Evolutionary conservation across 2,329 filamentous ascomycete species (phyloP).

Genomic region (Thielaviopsis ethacetica): DNA sequence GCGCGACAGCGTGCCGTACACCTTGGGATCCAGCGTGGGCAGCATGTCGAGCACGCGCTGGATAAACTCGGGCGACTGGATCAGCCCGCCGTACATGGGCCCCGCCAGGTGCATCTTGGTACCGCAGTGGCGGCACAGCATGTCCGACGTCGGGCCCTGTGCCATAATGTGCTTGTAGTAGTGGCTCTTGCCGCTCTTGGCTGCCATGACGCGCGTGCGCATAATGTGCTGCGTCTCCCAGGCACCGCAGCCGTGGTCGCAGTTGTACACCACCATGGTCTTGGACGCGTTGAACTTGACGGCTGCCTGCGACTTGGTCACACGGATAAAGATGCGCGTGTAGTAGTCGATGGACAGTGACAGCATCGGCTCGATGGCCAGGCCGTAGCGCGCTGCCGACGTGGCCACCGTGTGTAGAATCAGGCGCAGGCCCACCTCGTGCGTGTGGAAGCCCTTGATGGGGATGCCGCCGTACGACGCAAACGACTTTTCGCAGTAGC

Average conservation of each 20-base stretch:
- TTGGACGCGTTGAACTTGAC: constrained; percentile 86
- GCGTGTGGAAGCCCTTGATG: constrained; percentile 67
- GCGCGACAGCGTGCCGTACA: constrained; percentile 65
- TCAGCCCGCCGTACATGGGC: constrained; percentile 84
- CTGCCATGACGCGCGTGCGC: constrained; percentile 46
- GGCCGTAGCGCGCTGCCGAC: constrained; percentile 68
- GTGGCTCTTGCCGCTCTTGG: constrained; percentile 52
- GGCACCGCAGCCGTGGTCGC: constrained; percentile 78
- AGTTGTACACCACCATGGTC: constrained; percentile 86
- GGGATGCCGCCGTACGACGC: constrained; percentile 86
- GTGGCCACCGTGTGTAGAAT: constrained; percentile 70
- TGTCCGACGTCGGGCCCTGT: constrained; percentile 49
- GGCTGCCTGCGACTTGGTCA: constrained; percentile 62
- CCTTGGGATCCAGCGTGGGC: constrained; percentile 45
- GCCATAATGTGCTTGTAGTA: constrained; percentile 69
- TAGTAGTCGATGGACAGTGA: constrained; percentile 96
- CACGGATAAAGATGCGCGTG: constrained; percentile 69
- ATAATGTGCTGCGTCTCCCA: constrained; percentile 73
- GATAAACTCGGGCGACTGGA: constrained; percentile 76
- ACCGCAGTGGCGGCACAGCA: constrained; percentile 67
- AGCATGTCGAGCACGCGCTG: constrained; percentile 60
- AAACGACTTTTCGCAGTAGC: constrained; percentile 87
- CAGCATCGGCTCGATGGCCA: constrained; percentile 77
- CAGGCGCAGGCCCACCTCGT: constrained; percentile 77
- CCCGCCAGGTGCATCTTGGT: constrained; percentile 75